phyloP scores from a whole-genome alignment of 768 basidiomycete genomes.

The Trametes cubensis region DNA sequence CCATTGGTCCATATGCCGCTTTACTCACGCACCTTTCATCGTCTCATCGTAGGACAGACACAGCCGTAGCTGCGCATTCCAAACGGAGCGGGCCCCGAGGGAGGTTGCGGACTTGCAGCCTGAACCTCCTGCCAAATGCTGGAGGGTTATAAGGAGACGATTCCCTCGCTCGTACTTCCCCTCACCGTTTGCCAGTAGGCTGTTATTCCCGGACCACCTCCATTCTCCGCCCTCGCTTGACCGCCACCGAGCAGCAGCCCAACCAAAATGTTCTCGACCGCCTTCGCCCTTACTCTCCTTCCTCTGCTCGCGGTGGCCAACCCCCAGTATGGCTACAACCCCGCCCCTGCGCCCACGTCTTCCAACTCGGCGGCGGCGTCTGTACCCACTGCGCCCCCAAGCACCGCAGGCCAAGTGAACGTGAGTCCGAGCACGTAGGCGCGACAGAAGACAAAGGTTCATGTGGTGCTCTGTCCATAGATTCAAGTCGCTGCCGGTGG shows the following conservation, averaged over 20 bases:
- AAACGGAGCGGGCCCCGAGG: conserved; percentile 13
- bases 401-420: conserved; percentile 24
- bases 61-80: conserved; percentile 23
- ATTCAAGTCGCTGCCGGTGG: conserved; percentile 47
- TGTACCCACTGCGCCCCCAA: conserved; percentile 35
- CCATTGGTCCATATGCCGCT: conserved; percentile 8
- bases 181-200: conserved; percentile 20
- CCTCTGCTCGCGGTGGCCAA: conserved; percentile 37
- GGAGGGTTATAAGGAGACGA: conserved; percentile 18
- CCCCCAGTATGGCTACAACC: conserved; percentile 42
- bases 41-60: conserved; percentile 8
- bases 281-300: conserved; percentile 34
- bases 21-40: conserved; percentile 21
- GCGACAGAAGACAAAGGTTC: background rate
- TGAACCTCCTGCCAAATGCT: background rate
- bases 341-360: conserved; percentile 22
- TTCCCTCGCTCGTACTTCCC: conserved; percentile 17
- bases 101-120: background rate
- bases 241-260: conserved; percentile 1
- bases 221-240: background rate
- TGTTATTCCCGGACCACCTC: conserved; percentile 16
- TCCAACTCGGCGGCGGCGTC: conserved; percentile 33
- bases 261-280: conserved; percentile 37
- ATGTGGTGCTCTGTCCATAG: conserved; percentile 28
- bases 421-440: conserved; percentile 12